Conservation (phyloP, 1,139 yeast species). For the Kodamaea anthophila region DNA sequence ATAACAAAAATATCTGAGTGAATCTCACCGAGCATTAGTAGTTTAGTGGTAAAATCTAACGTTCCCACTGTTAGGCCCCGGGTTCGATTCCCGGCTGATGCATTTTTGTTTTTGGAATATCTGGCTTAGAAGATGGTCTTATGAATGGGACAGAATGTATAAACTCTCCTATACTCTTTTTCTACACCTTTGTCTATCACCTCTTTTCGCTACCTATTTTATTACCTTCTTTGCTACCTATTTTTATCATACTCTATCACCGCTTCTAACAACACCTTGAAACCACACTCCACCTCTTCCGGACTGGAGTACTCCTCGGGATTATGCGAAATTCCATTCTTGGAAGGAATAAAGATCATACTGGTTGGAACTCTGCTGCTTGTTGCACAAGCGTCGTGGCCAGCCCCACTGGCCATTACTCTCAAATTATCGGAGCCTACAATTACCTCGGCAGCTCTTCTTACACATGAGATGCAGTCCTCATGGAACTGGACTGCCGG, state of each 20-base stretch:
- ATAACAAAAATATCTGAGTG: too few relatives aligned
- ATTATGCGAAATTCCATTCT: conserved; percentile 65
- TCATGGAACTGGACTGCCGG: conserved; percentile 54
- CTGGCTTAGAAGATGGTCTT: too few relatives aligned
- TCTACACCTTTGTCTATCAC: neutral
- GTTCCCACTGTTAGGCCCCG: too few relatives aligned
- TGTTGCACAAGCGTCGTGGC: conserved; percentile 65
- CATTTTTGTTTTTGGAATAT: too few relatives aligned
- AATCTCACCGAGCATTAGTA: too few relatives aligned
- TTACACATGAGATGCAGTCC: conserved; percentile 44
- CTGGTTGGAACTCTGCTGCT: conserved; percentile 56
- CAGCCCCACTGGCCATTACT: conserved; percentile 62
- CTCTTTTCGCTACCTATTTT: neutral
- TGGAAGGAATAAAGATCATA: conserved; percentile 69
- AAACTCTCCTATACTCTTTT: neutral
- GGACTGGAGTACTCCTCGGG: conserved; percentile 63
- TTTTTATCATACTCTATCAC: conserved; percentile 47
- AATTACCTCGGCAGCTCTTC: conserved; percentile 43
- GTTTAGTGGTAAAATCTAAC: too few relatives aligned
- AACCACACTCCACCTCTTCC: conserved; percentile 56
- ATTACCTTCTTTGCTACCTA: conserved; percentile 3
- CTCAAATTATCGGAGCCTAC: conserved; percentile 38
- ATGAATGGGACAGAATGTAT: too few relatives aligned
- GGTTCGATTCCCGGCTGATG: too few relatives aligned
- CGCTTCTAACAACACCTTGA: conserved; percentile 51